These are phyloP conservation scores for Myxozyma neglecta DNA, from an alignment of 805 yeast species.

Conservation along the genomic window DNA sequence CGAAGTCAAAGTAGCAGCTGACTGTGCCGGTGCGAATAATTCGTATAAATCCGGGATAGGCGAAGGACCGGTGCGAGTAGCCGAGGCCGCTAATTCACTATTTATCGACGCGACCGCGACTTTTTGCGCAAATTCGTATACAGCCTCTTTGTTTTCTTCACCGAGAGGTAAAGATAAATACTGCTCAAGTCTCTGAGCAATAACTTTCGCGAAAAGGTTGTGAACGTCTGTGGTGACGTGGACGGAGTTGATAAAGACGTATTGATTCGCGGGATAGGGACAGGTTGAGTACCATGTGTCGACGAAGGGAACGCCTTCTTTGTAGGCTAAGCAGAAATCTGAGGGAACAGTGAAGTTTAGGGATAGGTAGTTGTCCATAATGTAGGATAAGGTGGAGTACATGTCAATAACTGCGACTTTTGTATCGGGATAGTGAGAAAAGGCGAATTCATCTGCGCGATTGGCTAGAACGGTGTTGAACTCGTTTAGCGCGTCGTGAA, in stretches of 20 bases:
- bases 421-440: background rate
- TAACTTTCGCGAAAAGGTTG: constrained; percentile 3
- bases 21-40: background rate
- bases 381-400: background rate
- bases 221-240: constrained; percentile 25
- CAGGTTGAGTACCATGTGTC: constrained; percentile 12
- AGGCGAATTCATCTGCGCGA: background rate
- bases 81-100: background rate
- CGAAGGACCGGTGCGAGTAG: background rate
- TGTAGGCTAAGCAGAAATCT: constrained; percentile 11
- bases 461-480: background rate
- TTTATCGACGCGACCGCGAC: background rate
- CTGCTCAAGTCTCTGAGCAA: constrained; percentile 1
- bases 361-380: background rate
- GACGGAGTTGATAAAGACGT: constrained; percentile 18
- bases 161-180: background rate
- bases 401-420: constrained; percentile 7
- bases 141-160: background rate
- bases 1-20: background rate
- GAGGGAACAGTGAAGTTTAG: constrained; percentile 9
- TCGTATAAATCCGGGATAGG: background rate
- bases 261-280: constrained; percentile 8
- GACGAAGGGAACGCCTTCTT: constrained; percentile 11
- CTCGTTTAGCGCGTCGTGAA: constrained; percentile 1
- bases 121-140: background rate